A percentile compares a stretch with the other conserved stretches of the same genome.
phyloP scores from a whole-genome alignment of 768 basidiomycete genomes.

The Calocybe gangraenosa region DNA sequence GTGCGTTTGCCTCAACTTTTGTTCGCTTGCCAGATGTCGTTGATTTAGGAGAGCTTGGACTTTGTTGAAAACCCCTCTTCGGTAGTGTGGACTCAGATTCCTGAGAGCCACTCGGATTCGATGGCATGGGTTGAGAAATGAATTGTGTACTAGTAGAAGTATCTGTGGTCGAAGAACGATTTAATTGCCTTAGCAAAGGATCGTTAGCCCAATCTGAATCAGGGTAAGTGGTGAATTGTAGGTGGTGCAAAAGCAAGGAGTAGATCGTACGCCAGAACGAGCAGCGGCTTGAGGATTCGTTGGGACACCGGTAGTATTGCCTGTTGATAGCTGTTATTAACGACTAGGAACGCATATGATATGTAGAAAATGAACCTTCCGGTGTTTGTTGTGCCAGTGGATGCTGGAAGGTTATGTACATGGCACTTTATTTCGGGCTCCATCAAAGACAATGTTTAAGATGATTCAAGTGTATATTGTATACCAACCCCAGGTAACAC shows the following conservation, averaged over 20 bases:
- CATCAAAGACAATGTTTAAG: too few relatives aligned
- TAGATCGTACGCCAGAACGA: constrained; percentile 32
- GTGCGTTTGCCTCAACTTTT: constrained; percentile 17
- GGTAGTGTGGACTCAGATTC: constrained; percentile 7
- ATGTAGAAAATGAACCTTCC: constrained; percentile 27
- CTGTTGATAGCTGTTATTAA: constrained; percentile 9
- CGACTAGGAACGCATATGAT: not conserved
- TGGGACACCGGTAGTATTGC: constrained; percentile 34
- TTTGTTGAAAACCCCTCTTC: constrained; percentile 9
- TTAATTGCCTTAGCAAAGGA: constrained; percentile 1
- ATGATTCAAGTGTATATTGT: too few relatives aligned
- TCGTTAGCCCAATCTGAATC: constrained; percentile 17
- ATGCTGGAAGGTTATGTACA: too few relatives aligned
- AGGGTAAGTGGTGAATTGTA: not conserved
- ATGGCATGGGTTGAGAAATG: not conserved
- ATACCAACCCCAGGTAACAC: too few relatives aligned
- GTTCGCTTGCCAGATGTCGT: constrained; percentile 19
- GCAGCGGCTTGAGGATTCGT: constrained; percentile 24
- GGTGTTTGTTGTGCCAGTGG: too few relatives aligned
- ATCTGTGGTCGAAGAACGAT: not conserved
- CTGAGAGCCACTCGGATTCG: not conserved
- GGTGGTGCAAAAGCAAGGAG: not conserved
- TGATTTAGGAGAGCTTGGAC: not conserved
- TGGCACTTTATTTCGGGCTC: too few relatives aligned
- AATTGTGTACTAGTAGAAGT: not conserved